phyloP scores from a whole-genome alignment of 2,329 filamentous ascomycete species.

The Penicillium sp. region DNA sequence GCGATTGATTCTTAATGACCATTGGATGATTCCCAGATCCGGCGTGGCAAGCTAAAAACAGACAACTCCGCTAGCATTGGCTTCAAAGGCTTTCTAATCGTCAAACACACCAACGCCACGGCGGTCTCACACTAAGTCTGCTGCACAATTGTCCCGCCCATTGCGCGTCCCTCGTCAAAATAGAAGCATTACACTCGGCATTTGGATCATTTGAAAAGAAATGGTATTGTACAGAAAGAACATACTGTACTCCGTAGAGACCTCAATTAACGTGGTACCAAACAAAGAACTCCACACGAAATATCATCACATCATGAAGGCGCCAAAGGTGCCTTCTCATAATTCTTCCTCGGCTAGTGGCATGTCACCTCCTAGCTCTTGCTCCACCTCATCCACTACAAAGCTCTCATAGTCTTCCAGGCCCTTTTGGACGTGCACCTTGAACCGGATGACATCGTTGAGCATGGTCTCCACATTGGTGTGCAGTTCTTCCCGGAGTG shows the following conservation, averaged over 20 bases:
- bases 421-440: constrained; percentile 91
- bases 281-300: constrained; percentile 6
- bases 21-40: not conserved
- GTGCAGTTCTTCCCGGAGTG: constrained; percentile 93
- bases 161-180: constrained; percentile 10
- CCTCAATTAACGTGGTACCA: constrained; percentile 18
- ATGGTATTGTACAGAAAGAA: constrained; percentile 9
- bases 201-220: not conserved
- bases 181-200: constrained; percentile 2
- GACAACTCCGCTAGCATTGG: not conserved
- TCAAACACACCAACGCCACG: constrained; percentile 4
- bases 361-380: constrained; percentile 70
- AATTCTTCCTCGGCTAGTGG: constrained; percentile 34
- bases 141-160: not conserved
- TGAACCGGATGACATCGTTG: constrained; percentile 97
- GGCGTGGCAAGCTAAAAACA: not conserved
- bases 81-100: not conserved
- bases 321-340: constrained; percentile 7
- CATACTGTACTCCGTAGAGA: not conserved
- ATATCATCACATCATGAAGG: constrained; percentile 19
- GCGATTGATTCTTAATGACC: not conserved
- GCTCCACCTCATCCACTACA: constrained; percentile 89
- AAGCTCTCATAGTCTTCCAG: constrained; percentile 94
- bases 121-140: constrained; percentile 5
- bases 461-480: constrained; percentile 94